Evolutionary conservation across 1,284 basidiomycete genomes (phyloP), one percentile per base, ranked within the genome.

Genomic region (Pholiota adiposa): DNA sequence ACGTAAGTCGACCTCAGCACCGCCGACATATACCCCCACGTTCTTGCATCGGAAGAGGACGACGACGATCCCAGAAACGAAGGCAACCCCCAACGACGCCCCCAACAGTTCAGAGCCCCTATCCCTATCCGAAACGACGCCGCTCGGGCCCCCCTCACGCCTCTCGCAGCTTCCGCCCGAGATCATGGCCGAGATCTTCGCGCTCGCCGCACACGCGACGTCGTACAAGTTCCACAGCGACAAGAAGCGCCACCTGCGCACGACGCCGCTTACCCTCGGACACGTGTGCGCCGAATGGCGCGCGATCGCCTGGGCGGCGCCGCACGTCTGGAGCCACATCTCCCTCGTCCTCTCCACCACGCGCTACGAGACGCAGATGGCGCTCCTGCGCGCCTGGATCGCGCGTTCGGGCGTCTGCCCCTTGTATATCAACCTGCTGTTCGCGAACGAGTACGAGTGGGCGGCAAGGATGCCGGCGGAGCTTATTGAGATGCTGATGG

Each of bases 381-480:
- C 38, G 2, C 41, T 63, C 33, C 54, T 67, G 19, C 44, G 31
- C n/a, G 60, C 48, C 23, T 66, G 63, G 60, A 25, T 67, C 7
- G 36, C 18, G 11, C 60, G 58, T 2, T 63, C 66, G 4, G 59
- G 61, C 3, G 33, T 48, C 5, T 58, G 54, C 11, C 58, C 61
- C 8, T 60, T 67, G 8, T 62, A 54, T 1, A 66, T 67, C 33
- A 55, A 56, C 38, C 41, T 67, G 11, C 27, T 43, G 12, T 62
- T 66, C 50, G 56, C 59, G 18, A 51, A 64, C 29, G 66, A 67
- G 33, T 53, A 60, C 25, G 61, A 62, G 0, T 67, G 66, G 66
- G 43, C 46, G 5, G 51, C 52, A 4, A 52, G 21, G 16, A 50
- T 62, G 5, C 64, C 66, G 7, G 48, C 54, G 16, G 60, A 65